Percentiles rank a stretch among this genome's conserved stretches.
phyloP scores from a whole-genome alignment of 768 basidiomycete species.

The Tulasnella sp. region DNA sequence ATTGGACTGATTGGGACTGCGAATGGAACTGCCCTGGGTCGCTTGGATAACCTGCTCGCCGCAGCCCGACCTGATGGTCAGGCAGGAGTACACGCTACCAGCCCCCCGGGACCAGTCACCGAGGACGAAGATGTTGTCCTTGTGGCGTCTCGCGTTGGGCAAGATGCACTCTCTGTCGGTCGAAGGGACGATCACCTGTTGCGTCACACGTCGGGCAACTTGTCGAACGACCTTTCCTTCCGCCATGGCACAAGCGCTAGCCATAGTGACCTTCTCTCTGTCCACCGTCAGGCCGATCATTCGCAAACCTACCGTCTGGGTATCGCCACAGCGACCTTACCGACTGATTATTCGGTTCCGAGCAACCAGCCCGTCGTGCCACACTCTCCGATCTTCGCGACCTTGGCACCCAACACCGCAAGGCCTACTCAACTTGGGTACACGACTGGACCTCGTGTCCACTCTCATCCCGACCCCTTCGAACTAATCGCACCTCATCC shows the following conservation, averaged over 20 bases:
- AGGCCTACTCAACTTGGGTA: too few relatives aligned
- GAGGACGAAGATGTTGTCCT: background rate
- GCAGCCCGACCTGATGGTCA: background rate
- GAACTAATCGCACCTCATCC: background rate
- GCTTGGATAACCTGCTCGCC: conserved; percentile 2
- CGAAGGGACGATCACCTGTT: too few relatives aligned
- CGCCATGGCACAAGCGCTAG: too few relatives aligned
- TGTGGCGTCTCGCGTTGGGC: too few relatives aligned
- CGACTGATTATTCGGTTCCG: background rate
- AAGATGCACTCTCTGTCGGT: too few relatives aligned
- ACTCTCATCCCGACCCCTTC: background rate
- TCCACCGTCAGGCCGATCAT: background rate
- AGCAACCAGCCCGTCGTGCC: background rate
- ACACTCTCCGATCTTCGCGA: too few relatives aligned
- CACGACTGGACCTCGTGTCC: background rate
- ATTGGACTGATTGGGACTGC: background rate
- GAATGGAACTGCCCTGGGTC: background rate
- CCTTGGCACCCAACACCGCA: too few relatives aligned
- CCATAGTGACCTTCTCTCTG: background rate
- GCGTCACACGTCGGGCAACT: too few relatives aligned
- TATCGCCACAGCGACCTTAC: background rate
- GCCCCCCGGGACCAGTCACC: background rate
- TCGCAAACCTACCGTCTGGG: background rate
- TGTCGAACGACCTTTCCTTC: too few relatives aligned
- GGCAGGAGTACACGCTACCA: background rate